Conservation (phyloP, 1,284 basidiomycete species). For the Leccinum fallax region DNA sequence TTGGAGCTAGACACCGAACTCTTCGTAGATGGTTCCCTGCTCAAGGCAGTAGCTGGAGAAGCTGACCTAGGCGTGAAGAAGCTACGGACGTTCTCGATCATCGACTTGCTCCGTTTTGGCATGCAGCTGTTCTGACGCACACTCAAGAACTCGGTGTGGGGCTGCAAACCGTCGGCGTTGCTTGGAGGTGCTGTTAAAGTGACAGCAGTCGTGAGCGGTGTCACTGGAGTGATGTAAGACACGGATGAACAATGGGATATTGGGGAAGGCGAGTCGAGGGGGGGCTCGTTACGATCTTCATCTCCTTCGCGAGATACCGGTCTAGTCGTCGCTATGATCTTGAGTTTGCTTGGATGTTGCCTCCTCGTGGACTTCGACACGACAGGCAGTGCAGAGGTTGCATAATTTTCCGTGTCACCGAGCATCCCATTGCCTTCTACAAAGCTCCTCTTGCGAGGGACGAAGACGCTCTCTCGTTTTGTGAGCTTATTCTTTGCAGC, state of each 20-base stretch:
- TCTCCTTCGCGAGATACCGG: slow-evolving; percentile 26
- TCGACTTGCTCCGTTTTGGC: slow-evolving; percentile 50
- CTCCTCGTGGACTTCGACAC: slow-evolving; percentile 31
- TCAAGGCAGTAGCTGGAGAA: slow-evolving; percentile 36
- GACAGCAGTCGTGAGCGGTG: slow-evolving; percentile 30
- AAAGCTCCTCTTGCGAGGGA: slow-evolving; percentile 54
- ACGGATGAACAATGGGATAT: slow-evolving; percentile 52
- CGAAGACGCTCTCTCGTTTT: slow-evolving; percentile 67
- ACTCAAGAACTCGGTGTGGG: slow-evolving; percentile 33
- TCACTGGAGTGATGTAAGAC: slow-evolving; percentile 42
- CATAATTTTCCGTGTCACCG: slow-evolving; percentile 26
- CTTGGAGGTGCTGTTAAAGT: slow-evolving; percentile 29
- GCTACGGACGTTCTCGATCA: slow-evolving; percentile 51
- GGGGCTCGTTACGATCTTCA: slow-evolving; percentile 20
- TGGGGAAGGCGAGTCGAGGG: slow-evolving; percentile 45
- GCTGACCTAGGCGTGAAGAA: slow-evolving; percentile 41
- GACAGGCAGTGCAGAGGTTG: slow-evolving; percentile 1
- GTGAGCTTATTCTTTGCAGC: slow-evolving; percentile 61
- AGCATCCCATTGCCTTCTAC: slow-evolving; percentile 30
- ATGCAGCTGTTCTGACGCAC: slow-evolving; percentile 27
- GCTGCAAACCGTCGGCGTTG: slow-evolving; percentile 27
- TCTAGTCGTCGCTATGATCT: slow-evolving; percentile 40
- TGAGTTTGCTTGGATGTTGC: slow-evolving; percentile 48
- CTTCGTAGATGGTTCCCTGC: slow-evolving; percentile 28
- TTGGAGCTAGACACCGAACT: slow-evolving; percentile 37